These are phyloP conservation scores for Friedmanniomyces simplex DNA, from an alignment of 495 filamentous ascomycete genomes.

Conservation along the genomic window DNA sequence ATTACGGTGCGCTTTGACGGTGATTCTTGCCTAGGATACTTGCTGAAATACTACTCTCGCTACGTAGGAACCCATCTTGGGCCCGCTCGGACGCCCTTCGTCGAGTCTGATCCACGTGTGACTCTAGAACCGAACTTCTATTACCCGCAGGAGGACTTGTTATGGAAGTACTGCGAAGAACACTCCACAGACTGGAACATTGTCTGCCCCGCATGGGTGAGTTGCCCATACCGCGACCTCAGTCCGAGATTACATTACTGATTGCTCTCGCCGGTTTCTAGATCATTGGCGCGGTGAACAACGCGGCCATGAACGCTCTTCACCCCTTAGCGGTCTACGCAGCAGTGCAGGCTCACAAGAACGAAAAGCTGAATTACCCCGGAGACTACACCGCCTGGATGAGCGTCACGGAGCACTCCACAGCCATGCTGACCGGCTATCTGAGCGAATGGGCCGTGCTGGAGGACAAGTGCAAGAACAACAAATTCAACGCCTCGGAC, in stretches of 20 bases:
- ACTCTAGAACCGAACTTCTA: slow-evolving; percentile 41
- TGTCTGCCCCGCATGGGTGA: slow-evolving; percentile 13
- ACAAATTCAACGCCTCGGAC: slow-evolving; percentile 40
- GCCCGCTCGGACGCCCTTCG: slow-evolving; percentile 31
- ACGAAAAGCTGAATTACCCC: slow-evolving; percentile 34
- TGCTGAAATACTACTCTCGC: neutral
- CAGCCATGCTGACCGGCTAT: slow-evolving; percentile 35
- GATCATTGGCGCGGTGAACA: slow-evolving; percentile 39
- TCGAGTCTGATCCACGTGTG: slow-evolving; percentile 37
- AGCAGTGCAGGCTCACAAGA: slow-evolving; percentile 33
- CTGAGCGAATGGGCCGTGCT: slow-evolving; percentile 43
- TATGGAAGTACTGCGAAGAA: slow-evolving; percentile 29
- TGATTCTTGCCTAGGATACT: neutral
- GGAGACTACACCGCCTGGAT: slow-evolving; percentile 35
- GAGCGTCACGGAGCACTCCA: slow-evolving; percentile 29
- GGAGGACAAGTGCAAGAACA: slow-evolving; percentile 27
- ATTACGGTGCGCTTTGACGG: neutral
- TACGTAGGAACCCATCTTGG: slow-evolving; percentile 32
- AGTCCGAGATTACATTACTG: neutral
- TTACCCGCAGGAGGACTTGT: slow-evolving; percentile 41
- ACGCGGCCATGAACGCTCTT: slow-evolving; percentile 32
- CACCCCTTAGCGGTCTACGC: slow-evolving; percentile 29
- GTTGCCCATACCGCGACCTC: neutral
- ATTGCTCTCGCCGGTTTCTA: slow-evolving; percentile 31
- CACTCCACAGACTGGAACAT: slow-evolving; percentile 28